A percentile compares a stretch with the other conserved stretches of the same genome.
These are phyloP conservation scores for Iberis amara DNA, from an alignment of 441 rosid genomes.

Conservation along the genomic window DNA sequence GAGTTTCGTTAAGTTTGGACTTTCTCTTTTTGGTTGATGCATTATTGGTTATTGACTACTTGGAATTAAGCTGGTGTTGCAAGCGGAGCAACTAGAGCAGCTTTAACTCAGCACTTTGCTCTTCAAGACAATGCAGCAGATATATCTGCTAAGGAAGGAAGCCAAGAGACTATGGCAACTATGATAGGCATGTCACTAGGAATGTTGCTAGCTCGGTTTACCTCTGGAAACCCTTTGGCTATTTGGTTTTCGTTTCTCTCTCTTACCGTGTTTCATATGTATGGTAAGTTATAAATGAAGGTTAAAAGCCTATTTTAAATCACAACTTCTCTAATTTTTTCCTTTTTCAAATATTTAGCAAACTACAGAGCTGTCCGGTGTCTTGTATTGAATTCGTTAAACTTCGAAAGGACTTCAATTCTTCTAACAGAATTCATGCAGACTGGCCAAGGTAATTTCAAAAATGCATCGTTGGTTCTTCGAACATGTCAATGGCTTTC, in stretches of 20 bases:
- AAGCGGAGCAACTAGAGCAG: slow-evolving; percentile 98
- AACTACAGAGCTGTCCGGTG: slow-evolving; percentile 91
- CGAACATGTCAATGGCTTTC: background rate
- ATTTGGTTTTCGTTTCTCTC: slow-evolving; percentile 81
- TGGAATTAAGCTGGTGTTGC: slow-evolving; percentile 85
- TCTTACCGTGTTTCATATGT: slow-evolving; percentile 83
- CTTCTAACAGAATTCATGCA: slow-evolving; percentile 61
- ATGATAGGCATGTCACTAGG: slow-evolving; percentile 94
- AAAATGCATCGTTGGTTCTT: slow-evolving; percentile 1
- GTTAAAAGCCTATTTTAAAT: background rate
- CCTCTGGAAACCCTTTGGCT: slow-evolving; percentile 60
- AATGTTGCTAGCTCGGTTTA: slow-evolving; percentile 76
- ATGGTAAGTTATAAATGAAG: slow-evolving; percentile 56
- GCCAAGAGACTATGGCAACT: slow-evolving; percentile 93
- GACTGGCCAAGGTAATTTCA: slow-evolving; percentile 62
- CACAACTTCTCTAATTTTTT: background rate
- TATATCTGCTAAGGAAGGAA: slow-evolving; percentile 97
- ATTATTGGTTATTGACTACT: background rate
- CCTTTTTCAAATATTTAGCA: slow-evolving; percentile 41
- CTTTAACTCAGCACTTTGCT: slow-evolving; percentile 92
- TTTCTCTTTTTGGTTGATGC: background rate
- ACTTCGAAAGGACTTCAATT: slow-evolving; percentile 68
- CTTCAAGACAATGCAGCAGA: slow-evolving; percentile 94
- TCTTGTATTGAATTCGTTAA: slow-evolving; percentile 74
- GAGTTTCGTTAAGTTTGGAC: slow-evolving; percentile 35